phyloP scores from a whole-genome alignment of 495 filamentous ascomycete genomes.

The Viridothelium virens region DNA sequence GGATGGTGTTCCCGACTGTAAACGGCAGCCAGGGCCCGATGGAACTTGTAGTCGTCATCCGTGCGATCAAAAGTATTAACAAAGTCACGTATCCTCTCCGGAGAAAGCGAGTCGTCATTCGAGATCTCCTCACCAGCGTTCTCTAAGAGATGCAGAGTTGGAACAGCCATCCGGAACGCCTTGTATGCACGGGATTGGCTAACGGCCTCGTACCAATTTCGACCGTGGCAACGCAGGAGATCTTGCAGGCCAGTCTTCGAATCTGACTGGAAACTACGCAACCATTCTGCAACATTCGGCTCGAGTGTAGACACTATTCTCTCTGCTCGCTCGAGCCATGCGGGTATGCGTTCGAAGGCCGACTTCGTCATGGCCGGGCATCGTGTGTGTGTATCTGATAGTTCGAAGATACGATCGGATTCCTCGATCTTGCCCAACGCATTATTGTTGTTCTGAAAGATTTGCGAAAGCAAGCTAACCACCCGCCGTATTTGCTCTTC shows the following conservation, averaged over 20 bases:
- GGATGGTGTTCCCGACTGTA: not conserved
- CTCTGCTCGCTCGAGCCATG: slow-evolving; percentile 7
- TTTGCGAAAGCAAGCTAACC: slow-evolving; percentile 3
- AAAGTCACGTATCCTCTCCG: not conserved
- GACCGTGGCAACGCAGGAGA: slow-evolving; percentile 8
- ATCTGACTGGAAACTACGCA: slow-evolving; percentile 7
- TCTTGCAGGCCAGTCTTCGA: slow-evolving; percentile 6
- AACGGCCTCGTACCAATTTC: not conserved
- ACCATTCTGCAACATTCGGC: slow-evolving; percentile 6
- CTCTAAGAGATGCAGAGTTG: not conserved
- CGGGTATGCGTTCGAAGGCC: slow-evolving; percentile 6
- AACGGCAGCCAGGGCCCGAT: slow-evolving; percentile 2
- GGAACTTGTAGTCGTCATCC: slow-evolving; percentile 5
- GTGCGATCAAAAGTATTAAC: not conserved
- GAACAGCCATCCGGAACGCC: not conserved
- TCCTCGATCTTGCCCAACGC: slow-evolving; percentile 5
- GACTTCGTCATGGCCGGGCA: slow-evolving; percentile 6
- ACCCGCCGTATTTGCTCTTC: slow-evolving; percentile 4
- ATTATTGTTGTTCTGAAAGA: slow-evolving; percentile 3
- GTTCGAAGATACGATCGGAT: not conserved
- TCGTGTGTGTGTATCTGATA: not conserved
- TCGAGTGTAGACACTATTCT: not conserved
- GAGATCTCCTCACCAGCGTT: not conserved
- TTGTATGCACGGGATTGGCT: not conserved
- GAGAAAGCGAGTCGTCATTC: slow-evolving; percentile 7